Base-by-base conservation (phyloP, 2,329 filamentous ascomycete genomes). In the Penicillium expansum region DNA sequence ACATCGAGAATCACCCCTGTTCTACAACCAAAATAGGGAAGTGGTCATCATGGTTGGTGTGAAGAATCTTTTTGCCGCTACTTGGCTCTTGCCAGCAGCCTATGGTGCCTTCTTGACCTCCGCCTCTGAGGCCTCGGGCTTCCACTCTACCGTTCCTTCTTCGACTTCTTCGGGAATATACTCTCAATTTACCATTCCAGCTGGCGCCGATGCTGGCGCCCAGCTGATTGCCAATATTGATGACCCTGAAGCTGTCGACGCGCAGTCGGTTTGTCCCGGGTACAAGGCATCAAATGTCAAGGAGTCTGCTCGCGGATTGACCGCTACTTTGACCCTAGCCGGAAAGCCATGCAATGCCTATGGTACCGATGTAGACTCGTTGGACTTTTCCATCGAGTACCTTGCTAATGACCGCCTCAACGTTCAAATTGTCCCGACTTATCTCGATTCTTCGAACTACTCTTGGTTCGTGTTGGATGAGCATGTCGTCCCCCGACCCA, bases 391-490 rank as follows among this genome's bases (percentile, higher is more conserved):
- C 3, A 86, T 94, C 13, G 83, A 87, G 66, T 88, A 87, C 62
- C 85, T 90, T 68, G 80, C 83, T 5, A 73, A 75, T 16, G 83
- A 90, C 63, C 81, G 89, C 1, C 72, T 94, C 39, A 86, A 87
- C 54, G 78, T 94, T 48, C 84, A 86, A 63, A 91, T 95, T 53
- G 77, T 81, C 18, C 89, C 89, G 1, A 82, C 84, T 7, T 79
- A 87, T 65, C 73, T 91, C 35, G 82, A 81, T 51, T 63, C 80
- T 1, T 80, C 80, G 3, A 90, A 91, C 62, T 77, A 77, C 35
- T 86, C 86, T 1, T 87, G 86, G 79, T 92, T 87, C 67, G 72
- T 87, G 16, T 77, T 91, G 3, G 82, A 87, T 0, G 84, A 89
- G 49, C 77, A 82, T 27, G 71, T 90, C 11, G 80, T 91, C 1